Base-by-base conservation (phyloP, 164 flowering plant species). In the Protea cynaroides region DNA sequence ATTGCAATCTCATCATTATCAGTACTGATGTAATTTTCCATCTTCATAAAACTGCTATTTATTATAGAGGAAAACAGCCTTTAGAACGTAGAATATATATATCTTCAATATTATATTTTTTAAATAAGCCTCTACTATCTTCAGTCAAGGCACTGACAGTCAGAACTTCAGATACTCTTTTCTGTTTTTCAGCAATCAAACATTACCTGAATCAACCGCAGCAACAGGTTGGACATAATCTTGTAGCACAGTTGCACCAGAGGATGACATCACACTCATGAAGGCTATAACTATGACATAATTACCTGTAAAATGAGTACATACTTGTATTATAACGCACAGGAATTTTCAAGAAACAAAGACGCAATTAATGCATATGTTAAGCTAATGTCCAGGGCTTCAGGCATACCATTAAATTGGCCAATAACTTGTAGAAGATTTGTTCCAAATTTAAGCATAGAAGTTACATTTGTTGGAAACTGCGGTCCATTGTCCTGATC, bases 371-470 rank as follows among this genome's bases (percentile, higher is more conserved):
- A 19, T 25, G 50, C 38, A 61, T 17, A 60, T 8, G 23, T n/a
- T 7, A 74, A 43, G 24, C 14, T 37, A 14, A n/a, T n/a, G n/a
- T n/a, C n/a, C n/a, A n/a, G 5, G 7, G 8, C 3, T 60, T 63
- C 49, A 55, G 51, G 19, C 71, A 72, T 80, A 89, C 97, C 93
- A 64, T 74, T 76, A 68, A 87, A 94, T 17, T 89, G 75, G 40
- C 98, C 98, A 54, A 89, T 75, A 44, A 82, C 92, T 78, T 94
- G 98, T 50, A 94, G 78, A 68, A 94, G 84, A 80, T 91, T 94
- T 19, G 91, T 78, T 61, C 98, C 98, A 76, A 63, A 83, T 68
- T 80, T 84, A 53, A 94, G 84, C 77, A 84, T 47, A 29, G 70
- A 13, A 72, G 86, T 80, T 29, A 94, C 82, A 72, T 74, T 69